Evolutionary conservation across 805 yeast genomes (phyloP), one percentile per base, ranked within the genome.

Genomic region (Babjeviella inositovora): DNA sequence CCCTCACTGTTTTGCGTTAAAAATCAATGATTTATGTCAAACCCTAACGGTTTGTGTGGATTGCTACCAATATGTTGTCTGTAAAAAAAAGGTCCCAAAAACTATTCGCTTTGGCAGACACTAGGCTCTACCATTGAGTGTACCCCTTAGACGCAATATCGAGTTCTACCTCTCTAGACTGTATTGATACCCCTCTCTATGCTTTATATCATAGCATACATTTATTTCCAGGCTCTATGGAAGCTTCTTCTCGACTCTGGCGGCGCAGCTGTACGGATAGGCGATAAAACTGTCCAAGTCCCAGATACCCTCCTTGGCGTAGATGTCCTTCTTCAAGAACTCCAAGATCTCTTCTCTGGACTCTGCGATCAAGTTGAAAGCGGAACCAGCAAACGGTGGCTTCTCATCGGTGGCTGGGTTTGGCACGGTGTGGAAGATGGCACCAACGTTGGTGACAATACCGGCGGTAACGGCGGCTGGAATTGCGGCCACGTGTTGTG

Each of bases 251-350:
- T 47, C 51, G 23, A 47, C 33, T 41, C 68, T 59, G 25, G 49
- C 56, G 22, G 64, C 65, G 34, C 59, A 46, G 11, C 56, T 59
- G 24, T 35, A 37, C 21, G 82, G 82, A 37, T 64, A 59, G 18
- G 74, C 63, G 32, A 70, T 38, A 11, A 63, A 72, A 25, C 56
- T 60, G 18, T 66, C 66, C 29, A 76, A 40, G 41, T 80, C 92
- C 93, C 92, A 80, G 29, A 80, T 61, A 2, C 82, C 85, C 17
- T 57, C 54, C 33, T 54, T 57, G 33, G 63, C 62, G 43, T 70
- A 80, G 17, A 69, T 43, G 40, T 80, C 93, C 23, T 50, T 36
- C 37, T 70, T 63, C 43, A 80, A 57, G 26, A 74, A 50, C 19
- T 70, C 77, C 21, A 73, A 31, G 7, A 74, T 70, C 32, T 75